Conservation (phyloP, 179 eudicot species). For the Gypsophila paniculata region DNA sequence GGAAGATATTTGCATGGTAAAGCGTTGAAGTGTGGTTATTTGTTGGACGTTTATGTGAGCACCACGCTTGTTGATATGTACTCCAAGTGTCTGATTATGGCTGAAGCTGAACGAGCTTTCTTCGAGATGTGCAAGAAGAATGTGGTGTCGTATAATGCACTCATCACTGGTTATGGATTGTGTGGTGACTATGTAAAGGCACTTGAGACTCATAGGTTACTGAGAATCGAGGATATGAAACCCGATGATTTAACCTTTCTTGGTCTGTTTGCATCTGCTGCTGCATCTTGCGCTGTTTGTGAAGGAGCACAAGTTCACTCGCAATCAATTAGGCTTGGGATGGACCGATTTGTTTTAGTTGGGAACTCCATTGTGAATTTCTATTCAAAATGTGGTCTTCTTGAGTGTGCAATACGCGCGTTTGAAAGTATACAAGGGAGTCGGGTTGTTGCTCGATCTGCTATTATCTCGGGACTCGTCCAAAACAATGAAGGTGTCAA, state of each 20-base stretch:
- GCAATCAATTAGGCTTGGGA: slow-evolving; percentile 30
- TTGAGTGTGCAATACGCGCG: slow-evolving; percentile 30
- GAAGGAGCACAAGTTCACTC: slow-evolving; percentile 41
- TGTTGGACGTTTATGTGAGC: slow-evolving; percentile 35
- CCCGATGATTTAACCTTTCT: slow-evolving; percentile 40
- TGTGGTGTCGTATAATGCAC: slow-evolving; percentile 44
- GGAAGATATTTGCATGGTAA: slow-evolving; percentile 38
- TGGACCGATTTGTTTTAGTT: slow-evolving; percentile 29
- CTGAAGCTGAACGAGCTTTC: slow-evolving; percentile 36
- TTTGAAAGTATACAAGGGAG: slow-evolving; percentile 28
- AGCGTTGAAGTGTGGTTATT: slow-evolving; percentile 29
- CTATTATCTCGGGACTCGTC: slow-evolving; percentile 42
- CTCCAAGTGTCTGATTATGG: slow-evolving; percentile 39
- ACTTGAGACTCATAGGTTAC: slow-evolving; percentile 26
- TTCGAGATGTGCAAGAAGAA: slow-evolving; percentile 35
- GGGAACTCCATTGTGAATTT: slow-evolving; percentile 40
- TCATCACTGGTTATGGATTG: slow-evolving; percentile 42
- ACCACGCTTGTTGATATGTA: slow-evolving; percentile 48
- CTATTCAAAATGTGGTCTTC: slow-evolving; percentile 37
- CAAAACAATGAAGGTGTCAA: slow-evolving; percentile 29
- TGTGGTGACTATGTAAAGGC: slow-evolving; percentile 32
- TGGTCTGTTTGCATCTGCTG: slow-evolving; percentile 34
- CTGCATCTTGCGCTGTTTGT: slow-evolving; percentile 25
- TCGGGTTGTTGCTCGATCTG: slow-evolving; percentile 35
- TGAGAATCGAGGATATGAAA: slow-evolving; percentile 28